These are phyloP conservation scores for Crepidotus variabilis DNA, from an alignment of 768 basidiomycete species.

Conservation along the genomic window DNA sequence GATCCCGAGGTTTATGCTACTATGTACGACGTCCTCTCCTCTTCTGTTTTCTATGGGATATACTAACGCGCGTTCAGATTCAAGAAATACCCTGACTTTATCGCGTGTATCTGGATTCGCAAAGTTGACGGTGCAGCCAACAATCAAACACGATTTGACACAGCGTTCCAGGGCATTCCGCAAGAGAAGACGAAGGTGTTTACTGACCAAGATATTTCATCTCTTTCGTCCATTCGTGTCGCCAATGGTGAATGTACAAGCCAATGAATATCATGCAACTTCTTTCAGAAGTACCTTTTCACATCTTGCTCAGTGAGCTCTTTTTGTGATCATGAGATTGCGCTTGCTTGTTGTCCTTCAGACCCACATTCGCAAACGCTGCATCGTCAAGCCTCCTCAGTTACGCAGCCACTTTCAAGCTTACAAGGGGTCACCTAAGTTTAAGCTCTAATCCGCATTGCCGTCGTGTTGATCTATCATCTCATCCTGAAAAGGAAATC, in stretches of 20 bases:
- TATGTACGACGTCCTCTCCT: slow-evolving; percentile 28
- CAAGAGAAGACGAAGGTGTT: slow-evolving; percentile 29
- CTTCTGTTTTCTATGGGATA: not conserved
- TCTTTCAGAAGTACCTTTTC: no score
- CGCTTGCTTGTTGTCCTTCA: no score
- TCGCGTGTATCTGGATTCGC: slow-evolving; percentile 41
- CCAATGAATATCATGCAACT: no score
- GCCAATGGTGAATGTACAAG: slow-evolving; percentile 30
- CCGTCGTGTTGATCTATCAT: no score
- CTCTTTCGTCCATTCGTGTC: slow-evolving; percentile 30
- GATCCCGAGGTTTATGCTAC: slow-evolving; percentile 43
- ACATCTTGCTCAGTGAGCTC: no score
- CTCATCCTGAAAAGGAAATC: no score
- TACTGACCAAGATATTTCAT: slow-evolving; percentile 31
- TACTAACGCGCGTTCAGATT: slow-evolving; percentile 20
- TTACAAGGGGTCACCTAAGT: no score
- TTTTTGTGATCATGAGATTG: no score
- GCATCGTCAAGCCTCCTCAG: no score
- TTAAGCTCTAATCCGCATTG: no score
- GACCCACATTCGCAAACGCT: no score
- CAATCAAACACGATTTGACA: slow-evolving; percentile 31
- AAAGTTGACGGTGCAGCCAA: slow-evolving; percentile 41
- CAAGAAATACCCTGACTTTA: slow-evolving; percentile 30
- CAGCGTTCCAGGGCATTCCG: slow-evolving; percentile 32
- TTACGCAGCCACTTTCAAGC: no score